Percentiles rank a stretch among this genome's conserved stretches.
phyloP scores from a whole-genome alignment of 2,329 filamentous ascomycete species.

The Penicillium decumbens region DNA sequence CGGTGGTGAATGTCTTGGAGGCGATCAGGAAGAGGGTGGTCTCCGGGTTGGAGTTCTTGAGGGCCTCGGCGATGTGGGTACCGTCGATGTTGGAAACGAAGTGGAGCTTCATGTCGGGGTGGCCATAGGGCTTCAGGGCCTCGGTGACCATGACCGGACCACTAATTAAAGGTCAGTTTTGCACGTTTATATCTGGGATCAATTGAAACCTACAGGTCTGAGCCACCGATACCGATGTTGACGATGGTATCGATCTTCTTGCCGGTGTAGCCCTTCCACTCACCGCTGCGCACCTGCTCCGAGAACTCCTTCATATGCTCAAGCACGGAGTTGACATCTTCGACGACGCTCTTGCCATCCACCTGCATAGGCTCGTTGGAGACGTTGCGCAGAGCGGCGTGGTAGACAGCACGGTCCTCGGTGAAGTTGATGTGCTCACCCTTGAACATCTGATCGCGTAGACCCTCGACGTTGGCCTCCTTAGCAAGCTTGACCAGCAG shows the following conservation, averaged over 20 bases:
- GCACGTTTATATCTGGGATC: neutral
- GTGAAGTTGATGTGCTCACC: conserved; percentile 99
- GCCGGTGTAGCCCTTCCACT: conserved; percentile 95
- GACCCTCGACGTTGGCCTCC: conserved; percentile 84
- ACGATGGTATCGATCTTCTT: conserved; percentile 96
- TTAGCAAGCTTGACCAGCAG: conserved; percentile 85
- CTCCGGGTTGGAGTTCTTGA: conserved; percentile 84
- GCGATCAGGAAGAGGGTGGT: conserved; percentile 98
- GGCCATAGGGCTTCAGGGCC: conserved; percentile 90
- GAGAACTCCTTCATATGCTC: conserved; percentile 99
- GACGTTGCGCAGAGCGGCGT: conserved; percentile 88
- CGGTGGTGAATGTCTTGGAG: conserved; percentile 99
- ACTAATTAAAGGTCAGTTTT: conserved; percentile 42
- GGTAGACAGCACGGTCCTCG: conserved; percentile 91
- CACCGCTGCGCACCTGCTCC: conserved; percentile 85
- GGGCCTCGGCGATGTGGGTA: conserved; percentile 92
- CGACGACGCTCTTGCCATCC: conserved; percentile 87
- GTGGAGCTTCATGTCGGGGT: conserved; percentile 80
- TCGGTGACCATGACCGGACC: conserved; percentile 99
- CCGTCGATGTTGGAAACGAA: conserved; percentile 99
- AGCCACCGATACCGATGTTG: conserved; percentile 97
- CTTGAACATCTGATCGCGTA: conserved; percentile 94
- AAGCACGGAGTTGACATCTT: conserved; percentile 83
- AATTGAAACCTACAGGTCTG: conserved; percentile 72
- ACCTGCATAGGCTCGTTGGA: conserved; percentile 76